These are phyloP conservation scores for Populus simonii DNA, from an alignment of 345 rosid species.

Conservation along the genomic window DNA sequence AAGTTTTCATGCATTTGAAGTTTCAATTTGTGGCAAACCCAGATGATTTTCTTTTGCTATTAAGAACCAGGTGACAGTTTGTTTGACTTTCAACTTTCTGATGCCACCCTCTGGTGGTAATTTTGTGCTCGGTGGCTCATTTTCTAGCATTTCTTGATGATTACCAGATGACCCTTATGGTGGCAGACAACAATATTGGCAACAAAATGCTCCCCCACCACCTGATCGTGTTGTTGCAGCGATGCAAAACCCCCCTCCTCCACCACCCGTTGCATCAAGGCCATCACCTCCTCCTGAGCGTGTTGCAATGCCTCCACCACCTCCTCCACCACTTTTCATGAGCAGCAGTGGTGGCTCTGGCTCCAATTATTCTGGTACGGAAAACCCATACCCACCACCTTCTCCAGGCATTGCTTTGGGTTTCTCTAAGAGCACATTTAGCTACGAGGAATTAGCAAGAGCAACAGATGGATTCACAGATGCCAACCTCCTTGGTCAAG, in stretches of 20 bases:
- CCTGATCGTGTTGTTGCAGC: slow-evolving; percentile 26
- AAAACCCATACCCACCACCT: slow-evolving; percentile 53
- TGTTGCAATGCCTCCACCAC: slow-evolving; percentile 16
- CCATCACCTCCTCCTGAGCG: slow-evolving; percentile 14
- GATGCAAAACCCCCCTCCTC: slow-evolving; percentile 15
- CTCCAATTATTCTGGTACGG: slow-evolving; percentile 53
- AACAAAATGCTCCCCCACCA: slow-evolving; percentile 51
- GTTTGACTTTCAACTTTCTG: neutral
- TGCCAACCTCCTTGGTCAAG: slow-evolving; percentile 34
- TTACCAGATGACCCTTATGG: slow-evolving; percentile 43
- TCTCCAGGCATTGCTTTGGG: slow-evolving; percentile 55
- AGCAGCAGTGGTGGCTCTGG: slow-evolving; percentile 69
- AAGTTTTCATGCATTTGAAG: neutral
- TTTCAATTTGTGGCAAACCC: neutral
- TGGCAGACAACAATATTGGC: slow-evolving; percentile 60
- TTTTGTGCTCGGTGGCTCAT: slow-evolving; percentile 4
- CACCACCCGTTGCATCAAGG: slow-evolving; percentile 26
- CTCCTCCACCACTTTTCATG: slow-evolving; percentile 27
- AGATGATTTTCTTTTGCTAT: neutral
- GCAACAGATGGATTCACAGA: slow-evolving; percentile 29
- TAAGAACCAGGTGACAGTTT: neutral
- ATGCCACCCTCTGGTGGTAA: neutral
- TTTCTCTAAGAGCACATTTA: slow-evolving; percentile 55
- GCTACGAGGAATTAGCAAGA: slow-evolving; percentile 26
- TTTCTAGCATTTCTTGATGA: slow-evolving; percentile 7